These are phyloP conservation scores for Aspergillus sclerotioniger DNA, from an alignment of 495 filamentous ascomycete species.

Conservation along the genomic window DNA sequence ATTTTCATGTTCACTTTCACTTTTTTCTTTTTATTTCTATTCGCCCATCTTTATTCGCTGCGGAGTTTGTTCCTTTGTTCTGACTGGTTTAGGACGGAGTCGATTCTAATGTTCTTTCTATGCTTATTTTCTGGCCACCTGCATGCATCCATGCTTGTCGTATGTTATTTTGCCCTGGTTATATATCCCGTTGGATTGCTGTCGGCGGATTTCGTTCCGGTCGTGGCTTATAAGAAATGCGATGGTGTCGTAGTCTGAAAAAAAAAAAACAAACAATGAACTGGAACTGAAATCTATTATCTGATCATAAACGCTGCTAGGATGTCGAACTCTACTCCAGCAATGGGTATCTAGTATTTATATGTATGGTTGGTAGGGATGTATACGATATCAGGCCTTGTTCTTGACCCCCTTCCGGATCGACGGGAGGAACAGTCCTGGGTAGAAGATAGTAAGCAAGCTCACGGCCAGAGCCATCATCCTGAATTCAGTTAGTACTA, in stretches of 20 bases:
- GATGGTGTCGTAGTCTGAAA: too few relatives aligned
- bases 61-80: too few relatives aligned
- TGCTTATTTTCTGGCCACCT: neutral
- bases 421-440: slow-evolving; percentile 46
- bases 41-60: too few relatives aligned
- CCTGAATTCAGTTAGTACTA: slow-evolving; percentile 23
- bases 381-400: slow-evolving; percentile 8
- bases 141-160: neutral
- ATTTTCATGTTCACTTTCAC: too few relatives aligned
- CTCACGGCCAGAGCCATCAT: slow-evolving; percentile 51
- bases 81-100: too few relatives aligned
- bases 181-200: neutral
- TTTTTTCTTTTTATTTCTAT: too few relatives aligned
- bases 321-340: too few relatives aligned
- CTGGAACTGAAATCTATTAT: too few relatives aligned
- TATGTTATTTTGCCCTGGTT: neutral
- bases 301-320: too few relatives aligned
- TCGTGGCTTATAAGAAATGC: too few relatives aligned
- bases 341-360: too few relatives aligned
- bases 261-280: too few relatives aligned
- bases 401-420: slow-evolving; percentile 36
- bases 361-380: neutral
- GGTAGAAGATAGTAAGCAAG: slow-evolving; percentile 48
- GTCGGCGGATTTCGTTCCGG: neutral
- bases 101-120: neutral